These are phyloP conservation scores for Kuraishia molischiana DNA, from an alignment of 805 yeast genomes.

Conservation along the genomic window DNA sequence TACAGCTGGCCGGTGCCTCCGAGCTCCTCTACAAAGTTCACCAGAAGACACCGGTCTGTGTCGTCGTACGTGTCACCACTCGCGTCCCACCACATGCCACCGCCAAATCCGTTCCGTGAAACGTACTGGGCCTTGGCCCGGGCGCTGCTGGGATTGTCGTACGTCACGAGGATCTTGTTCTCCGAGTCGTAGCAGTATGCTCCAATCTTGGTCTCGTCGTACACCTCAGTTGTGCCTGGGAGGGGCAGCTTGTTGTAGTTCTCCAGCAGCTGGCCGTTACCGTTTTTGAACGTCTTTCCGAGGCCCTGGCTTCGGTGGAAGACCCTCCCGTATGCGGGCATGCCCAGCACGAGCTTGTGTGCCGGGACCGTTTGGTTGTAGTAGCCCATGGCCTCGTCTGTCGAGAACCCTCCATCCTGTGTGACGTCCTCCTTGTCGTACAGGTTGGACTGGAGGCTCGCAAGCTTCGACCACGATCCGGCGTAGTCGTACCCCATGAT, in stretches of 20 bases:
- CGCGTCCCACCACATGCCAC: slow-evolving; percentile 96
- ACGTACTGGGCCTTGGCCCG: slow-evolving; percentile 53
- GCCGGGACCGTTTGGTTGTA: slow-evolving; percentile 35
- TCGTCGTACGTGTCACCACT: slow-evolving; percentile 49
- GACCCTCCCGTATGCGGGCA: slow-evolving; percentile 74
- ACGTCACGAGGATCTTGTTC: slow-evolving; percentile 37
- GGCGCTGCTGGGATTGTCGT: slow-evolving; percentile 54
- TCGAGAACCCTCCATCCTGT: no score
- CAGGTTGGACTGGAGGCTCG: slow-evolving; percentile 67
- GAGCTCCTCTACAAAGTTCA: slow-evolving; percentile 22
- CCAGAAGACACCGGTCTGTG: slow-evolving; percentile 28
- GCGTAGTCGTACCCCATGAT: slow-evolving; percentile 87
- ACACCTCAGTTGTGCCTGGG: slow-evolving; percentile 29
- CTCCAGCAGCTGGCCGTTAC: slow-evolving; percentile 36
- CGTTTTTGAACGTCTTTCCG: slow-evolving; percentile 17
- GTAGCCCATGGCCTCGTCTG: slow-evolving; percentile 29
- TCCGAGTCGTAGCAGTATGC: slow-evolving; percentile 38
- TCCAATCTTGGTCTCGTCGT: slow-evolving; percentile 43
- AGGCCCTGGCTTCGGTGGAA: slow-evolving; percentile 23
- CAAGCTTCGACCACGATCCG: slow-evolving; percentile 61
- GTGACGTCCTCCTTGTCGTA: slow-evolving; percentile 18
- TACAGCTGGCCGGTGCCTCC: neutral
- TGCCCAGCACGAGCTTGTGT: slow-evolving; percentile 60
- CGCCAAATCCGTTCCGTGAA: slow-evolving; percentile 41
- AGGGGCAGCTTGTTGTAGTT: slow-evolving; percentile 49